Conservation (phyloP, 371 early-diverging fungal species). For the Lichtheimia ramosa region DNA sequence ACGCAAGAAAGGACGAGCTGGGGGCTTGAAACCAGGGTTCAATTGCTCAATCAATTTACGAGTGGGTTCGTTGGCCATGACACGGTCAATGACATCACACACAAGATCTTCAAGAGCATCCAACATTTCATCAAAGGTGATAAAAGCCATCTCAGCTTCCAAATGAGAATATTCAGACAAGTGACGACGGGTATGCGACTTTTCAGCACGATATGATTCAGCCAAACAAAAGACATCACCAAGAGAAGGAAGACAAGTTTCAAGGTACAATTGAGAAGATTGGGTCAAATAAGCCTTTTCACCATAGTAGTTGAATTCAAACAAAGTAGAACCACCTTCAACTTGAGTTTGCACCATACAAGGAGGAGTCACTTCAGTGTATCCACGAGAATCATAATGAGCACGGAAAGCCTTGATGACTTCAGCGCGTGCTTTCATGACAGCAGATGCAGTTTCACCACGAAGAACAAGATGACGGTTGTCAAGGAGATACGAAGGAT, state of each 20-base stretch:
- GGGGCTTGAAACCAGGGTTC: constrained; percentile 90
- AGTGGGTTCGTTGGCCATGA: constrained; percentile 77
- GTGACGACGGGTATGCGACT: constrained; percentile 99
- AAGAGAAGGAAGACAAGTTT: constrained; percentile 95
- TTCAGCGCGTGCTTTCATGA: constrained; percentile 89
- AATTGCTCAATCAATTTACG: constrained; percentile 83
- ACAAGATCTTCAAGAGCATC: constrained; percentile 91
- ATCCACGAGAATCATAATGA: constrained; percentile 83
- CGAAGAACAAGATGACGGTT: constrained; percentile 98
- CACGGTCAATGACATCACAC: constrained; percentile 82
- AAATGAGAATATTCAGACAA: constrained; percentile 99
- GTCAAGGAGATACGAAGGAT: constrained; percentile 87
- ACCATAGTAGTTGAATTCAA: constrained; percentile 97
- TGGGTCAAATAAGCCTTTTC: constrained; percentile 99
- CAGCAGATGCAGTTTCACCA: constrained; percentile 88
- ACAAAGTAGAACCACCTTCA: constrained; percentile 99
- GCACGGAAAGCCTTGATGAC: constrained; percentile 94
- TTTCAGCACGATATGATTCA: constrained; percentile 99
- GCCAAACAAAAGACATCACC: constrained; percentile 98
- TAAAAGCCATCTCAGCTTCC: constrained; percentile 98
- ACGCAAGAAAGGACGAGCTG: constrained; percentile 91
- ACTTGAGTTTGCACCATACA: constrained; percentile 99
- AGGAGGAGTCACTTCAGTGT: constrained; percentile 98
- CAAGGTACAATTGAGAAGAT: constrained; percentile 99
- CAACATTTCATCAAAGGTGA: constrained; percentile 92